Percentiles rank a stretch among this genome's conserved stretches.
phyloP scores from a whole-genome alignment of 345 rosid species.

The Durio zibethinus region DNA sequence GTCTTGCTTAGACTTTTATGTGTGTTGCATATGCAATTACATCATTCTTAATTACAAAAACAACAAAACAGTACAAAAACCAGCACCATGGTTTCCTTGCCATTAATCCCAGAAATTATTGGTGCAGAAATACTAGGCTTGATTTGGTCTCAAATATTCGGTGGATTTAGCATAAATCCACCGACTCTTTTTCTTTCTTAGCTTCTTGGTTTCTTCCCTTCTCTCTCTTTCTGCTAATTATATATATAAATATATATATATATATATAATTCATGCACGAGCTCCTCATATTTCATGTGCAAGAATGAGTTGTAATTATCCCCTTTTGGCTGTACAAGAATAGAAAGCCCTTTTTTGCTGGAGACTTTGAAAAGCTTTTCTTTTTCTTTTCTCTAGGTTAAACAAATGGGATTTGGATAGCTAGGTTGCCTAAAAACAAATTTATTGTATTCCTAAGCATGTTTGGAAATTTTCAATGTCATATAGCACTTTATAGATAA shows the following conservation, averaged over 20 bases:
- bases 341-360: background rate
- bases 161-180: constrained; percentile 5
- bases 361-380: background rate
- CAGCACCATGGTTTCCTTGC: background rate
- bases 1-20: background rate
- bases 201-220: constrained; percentile 23
- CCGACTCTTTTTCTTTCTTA: background rate
- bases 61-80: background rate
- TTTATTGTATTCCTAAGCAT: constrained; percentile 12
- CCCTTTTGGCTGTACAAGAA: constrained; percentile 16
- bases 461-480: constrained; percentile 5
- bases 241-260: too few species aligned
- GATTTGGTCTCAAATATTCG: background rate
- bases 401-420: background rate
- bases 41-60: background rate
- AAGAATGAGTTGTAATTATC: constrained; percentile 25
- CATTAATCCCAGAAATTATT: background rate
- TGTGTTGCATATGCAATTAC: background rate
- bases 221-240: background rate
- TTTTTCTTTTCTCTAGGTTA: background rate
- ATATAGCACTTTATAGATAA: background rate
- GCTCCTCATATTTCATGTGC: constrained; percentile 23
- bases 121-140: background rate
- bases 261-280: constrained; percentile 9
- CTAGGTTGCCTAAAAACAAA: constrained; percentile 5